phyloP scores from a whole-genome alignment of 1,284 basidiomycete genomes.

The Mycosarcoma mackinlayi region DNA sequence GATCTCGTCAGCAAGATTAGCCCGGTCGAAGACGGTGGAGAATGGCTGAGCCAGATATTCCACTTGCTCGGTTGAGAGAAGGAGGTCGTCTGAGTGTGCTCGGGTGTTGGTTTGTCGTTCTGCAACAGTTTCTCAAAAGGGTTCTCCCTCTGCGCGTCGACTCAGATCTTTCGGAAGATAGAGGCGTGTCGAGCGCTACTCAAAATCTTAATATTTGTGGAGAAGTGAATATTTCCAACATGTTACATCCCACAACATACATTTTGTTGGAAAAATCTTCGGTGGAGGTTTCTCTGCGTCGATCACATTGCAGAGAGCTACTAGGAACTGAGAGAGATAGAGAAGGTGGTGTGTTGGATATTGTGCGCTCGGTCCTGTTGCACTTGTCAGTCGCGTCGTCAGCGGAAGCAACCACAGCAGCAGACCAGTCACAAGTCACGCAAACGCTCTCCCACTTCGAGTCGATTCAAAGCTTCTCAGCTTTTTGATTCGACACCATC shows the following conservation, averaged over 20 bases:
- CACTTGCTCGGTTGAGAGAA: not conserved
- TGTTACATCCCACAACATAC: constrained; percentile 9
- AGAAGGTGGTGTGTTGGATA: not conserved
- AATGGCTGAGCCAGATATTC: not conserved
- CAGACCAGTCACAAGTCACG: not conserved
- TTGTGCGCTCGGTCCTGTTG: constrained; percentile 19
- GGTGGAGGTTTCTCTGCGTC: constrained; percentile 35
- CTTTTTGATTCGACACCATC: constrained; percentile 1
- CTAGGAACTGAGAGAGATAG: not conserved
- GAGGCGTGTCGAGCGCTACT: too few relatives aligned
- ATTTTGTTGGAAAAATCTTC: not conserved
- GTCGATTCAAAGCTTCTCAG: not conserved
- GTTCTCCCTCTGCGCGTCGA: constrained; percentile 5
- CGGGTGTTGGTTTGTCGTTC: constrained; percentile 4
- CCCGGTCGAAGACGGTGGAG: not conserved
- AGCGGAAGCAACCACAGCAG: constrained; percentile 11
- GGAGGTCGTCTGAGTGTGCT: too few relatives aligned
- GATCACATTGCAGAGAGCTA: constrained; percentile 40
- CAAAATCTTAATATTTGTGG: too few relatives aligned
- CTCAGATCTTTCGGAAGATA: too few relatives aligned
- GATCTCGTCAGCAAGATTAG: not conserved
- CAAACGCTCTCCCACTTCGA: too few relatives aligned
- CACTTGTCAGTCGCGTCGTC: constrained; percentile 39
- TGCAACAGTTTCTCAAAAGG: not conserved
- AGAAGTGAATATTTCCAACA: too few relatives aligned